These are phyloP conservation scores for Phoenix roebelenii DNA, from an alignment of 176 grass and related monocot species.

Conservation along the genomic window DNA sequence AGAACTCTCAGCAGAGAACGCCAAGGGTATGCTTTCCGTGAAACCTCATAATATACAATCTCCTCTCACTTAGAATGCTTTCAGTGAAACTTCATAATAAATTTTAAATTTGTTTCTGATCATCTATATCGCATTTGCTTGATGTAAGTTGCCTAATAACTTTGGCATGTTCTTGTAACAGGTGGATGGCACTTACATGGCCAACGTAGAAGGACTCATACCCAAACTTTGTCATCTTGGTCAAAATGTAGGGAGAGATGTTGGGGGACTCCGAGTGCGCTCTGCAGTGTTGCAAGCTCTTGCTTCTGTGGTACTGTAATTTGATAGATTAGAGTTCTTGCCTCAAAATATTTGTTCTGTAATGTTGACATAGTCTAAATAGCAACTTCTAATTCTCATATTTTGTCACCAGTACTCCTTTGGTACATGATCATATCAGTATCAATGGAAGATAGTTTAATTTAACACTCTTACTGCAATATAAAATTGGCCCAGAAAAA, in stretches of 20 bases:
- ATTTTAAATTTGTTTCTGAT: not conserved
- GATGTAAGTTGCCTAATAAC: not conserved
- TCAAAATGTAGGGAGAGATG: constrained; percentile 59
- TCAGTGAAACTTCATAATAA: too few species aligned
- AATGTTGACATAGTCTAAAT: too few species aligned
- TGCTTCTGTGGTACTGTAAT: constrained; percentile 69
- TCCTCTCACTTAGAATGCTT: too few species aligned
- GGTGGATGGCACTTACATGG: constrained; percentile 95
- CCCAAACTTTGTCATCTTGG: constrained; percentile 88
- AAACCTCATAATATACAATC: too few species aligned
- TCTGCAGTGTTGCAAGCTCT: constrained; percentile 77
- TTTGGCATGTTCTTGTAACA: constrained; percentile 31
- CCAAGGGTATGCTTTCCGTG: too few species aligned
- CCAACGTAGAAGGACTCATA: constrained; percentile 83
- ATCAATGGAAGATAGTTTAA: too few species aligned
- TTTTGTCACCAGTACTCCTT: too few species aligned
- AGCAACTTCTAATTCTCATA: too few species aligned
- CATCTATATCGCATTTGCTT: not conserved
- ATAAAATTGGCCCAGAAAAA: too few species aligned
- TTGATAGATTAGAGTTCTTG: constrained; percentile 14
- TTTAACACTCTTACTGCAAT: too few species aligned
- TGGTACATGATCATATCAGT: too few species aligned
- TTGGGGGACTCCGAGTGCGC: constrained; percentile 47
- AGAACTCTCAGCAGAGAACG: too few species aligned
- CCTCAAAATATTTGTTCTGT: not conserved